phyloP scores from a whole-genome alignment of 257 asterid species.

The Jacaranda mimosifolia region DNA sequence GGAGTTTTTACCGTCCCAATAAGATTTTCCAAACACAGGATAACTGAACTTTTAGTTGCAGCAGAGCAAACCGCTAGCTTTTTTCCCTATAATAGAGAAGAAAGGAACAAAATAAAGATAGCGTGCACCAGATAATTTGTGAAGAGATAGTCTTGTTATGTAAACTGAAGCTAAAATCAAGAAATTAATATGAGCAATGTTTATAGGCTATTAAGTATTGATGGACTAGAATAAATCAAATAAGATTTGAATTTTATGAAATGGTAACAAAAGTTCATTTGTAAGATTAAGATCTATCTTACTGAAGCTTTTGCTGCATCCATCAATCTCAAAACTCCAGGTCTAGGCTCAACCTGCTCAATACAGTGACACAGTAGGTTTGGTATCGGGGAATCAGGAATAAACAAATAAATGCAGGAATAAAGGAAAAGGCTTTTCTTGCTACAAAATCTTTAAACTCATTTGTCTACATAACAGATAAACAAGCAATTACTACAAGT shows the following conservation, averaged over 20 bases:
- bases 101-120: slow-evolving; percentile 19
- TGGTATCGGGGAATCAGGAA: slow-evolving; percentile 3
- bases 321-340: slow-evolving; percentile 97
- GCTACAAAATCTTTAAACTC: slow-evolving; percentile 10
- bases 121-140: neutral
- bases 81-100: slow-evolving; percentile 66
- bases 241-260: slow-evolving; percentile 19
- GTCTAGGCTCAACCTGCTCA: slow-evolving; percentile 91
- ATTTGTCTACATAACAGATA: slow-evolving; percentile 7
- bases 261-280: no score
- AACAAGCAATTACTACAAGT: slow-evolving; percentile 8
- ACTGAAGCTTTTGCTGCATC: slow-evolving; percentile 96
- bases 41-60: slow-evolving; percentile 95
- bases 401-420: neutral
- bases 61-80: slow-evolving; percentile 96
- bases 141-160: neutral
- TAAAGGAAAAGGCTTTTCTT: neutral
- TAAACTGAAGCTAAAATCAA: slow-evolving; percentile 4
- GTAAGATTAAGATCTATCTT: slow-evolving; percentile 51
- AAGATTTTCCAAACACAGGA: slow-evolving; percentile 89
- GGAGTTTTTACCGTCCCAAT: slow-evolving; percentile 71
- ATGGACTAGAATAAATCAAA: slow-evolving; percentile 17
- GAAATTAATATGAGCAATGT: neutral
- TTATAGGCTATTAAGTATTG: slow-evolving; percentile 11
- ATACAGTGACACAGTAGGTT: slow-evolving; percentile 22